Conservation (phyloP, 192 early-diverging fungal species). For the Rhizophagus clarus region DNA sequence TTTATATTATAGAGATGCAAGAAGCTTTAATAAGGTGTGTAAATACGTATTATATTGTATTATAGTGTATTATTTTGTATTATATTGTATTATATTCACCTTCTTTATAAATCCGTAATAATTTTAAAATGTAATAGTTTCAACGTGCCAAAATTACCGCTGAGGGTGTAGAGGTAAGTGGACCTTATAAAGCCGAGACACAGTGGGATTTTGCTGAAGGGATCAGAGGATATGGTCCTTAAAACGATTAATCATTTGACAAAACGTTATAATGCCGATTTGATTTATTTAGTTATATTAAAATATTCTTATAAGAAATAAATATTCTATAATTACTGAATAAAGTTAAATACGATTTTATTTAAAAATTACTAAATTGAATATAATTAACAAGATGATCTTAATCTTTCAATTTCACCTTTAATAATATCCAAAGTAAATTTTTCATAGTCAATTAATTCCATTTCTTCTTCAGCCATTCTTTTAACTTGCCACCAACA, state of each 20-base stretch:
- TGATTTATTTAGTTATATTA: too few relatives aligned
- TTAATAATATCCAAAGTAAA: slow-evolving; percentile 25
- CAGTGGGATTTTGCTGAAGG: slow-evolving; percentile 65
- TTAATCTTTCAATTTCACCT: slow-evolving; percentile 23
- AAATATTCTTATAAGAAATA: not conserved
- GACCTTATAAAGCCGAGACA: slow-evolving; percentile 84
- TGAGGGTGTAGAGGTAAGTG: slow-evolving; percentile 79
- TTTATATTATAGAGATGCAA: slow-evolving; percentile 92
- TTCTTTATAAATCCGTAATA: not conserved
- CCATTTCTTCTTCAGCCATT: slow-evolving; percentile 33
- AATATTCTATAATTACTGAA: not conserved
- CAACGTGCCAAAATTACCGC: slow-evolving; percentile 90
- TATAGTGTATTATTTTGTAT: too few relatives aligned
- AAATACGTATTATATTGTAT: too few relatives aligned
- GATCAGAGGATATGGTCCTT: too few relatives aligned
- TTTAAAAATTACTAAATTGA: not conserved
- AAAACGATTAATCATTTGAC: not conserved
- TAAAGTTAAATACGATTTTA: not conserved
- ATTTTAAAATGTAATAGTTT: slow-evolving; percentile 54
- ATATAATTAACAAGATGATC: not conserved
- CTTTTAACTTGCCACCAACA: slow-evolving; percentile 27
- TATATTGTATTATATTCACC: not conserved
- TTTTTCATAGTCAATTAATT: slow-evolving; percentile 23
- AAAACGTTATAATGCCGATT: not conserved
- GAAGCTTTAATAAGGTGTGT: slow-evolving; percentile 88